Evolutionary conservation across 2,329 filamentous ascomycete genomes (phyloP).

Genomic region (Colletotrichum cordylinicola): DNA sequence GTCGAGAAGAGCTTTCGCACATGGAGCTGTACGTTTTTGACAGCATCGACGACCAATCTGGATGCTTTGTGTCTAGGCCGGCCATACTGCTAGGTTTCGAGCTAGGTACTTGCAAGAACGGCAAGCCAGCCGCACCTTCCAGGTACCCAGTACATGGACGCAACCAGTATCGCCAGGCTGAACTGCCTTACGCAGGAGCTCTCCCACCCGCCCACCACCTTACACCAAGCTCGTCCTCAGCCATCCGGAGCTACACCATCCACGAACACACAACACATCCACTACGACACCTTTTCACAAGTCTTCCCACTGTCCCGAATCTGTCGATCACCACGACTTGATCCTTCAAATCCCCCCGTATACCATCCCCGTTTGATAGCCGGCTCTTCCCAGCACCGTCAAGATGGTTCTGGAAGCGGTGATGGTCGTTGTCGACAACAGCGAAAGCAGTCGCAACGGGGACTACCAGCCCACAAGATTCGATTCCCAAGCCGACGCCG

Average conservation of each 20-base stretch:
- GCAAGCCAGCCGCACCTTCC: neutral
- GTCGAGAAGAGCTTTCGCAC: neutral
- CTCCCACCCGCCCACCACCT: neutral
- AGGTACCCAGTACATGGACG: slow-evolving; percentile 4
- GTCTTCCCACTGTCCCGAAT: neutral
- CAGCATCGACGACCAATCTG: neutral
- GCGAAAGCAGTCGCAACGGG: slow-evolving; percentile 96
- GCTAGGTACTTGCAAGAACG: neutral
- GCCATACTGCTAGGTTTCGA: neutral
- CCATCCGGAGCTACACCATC: slow-evolving; percentile 18
- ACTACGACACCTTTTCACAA: neutral
- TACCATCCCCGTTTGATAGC: neutral
- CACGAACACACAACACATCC: slow-evolving; percentile 4
- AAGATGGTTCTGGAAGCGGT: slow-evolving; percentile 99
- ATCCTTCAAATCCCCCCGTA: neutral
- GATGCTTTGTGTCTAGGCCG: neutral
- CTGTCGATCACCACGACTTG: neutral
- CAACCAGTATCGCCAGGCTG: slow-evolving; percentile 42
- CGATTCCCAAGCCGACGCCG: slow-evolving; percentile 94
- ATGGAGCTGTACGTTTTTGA: neutral
- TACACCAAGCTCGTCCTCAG: slow-evolving; percentile 31
- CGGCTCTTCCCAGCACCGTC: slow-evolving; percentile 41
- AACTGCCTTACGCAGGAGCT: slow-evolving; percentile 47
- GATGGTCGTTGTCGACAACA: slow-evolving; percentile 99
- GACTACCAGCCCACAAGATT: slow-evolving; percentile 91